Percentiles rank a stretch among this genome's conserved stretches.
Conservation (phyloP, 179 eudicot species). For the Monotropa hypopitys region DNA sequence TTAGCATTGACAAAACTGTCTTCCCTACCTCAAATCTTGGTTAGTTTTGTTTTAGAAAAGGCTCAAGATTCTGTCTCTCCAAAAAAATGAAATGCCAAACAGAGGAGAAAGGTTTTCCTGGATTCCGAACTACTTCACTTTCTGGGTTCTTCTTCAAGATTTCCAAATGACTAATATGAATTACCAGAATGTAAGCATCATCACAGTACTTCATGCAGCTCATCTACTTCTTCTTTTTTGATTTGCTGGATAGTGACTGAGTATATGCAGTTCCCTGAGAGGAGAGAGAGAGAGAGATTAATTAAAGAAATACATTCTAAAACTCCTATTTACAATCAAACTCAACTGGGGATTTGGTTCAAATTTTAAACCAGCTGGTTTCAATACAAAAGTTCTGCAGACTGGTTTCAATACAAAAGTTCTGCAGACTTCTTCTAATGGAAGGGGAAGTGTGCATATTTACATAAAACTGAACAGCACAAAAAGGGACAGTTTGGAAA, state of each 20-base stretch:
- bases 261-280: constrained; percentile 72
- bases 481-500: not conserved
- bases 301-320: not conserved
- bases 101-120: constrained; percentile 5
- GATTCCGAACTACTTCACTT: constrained; percentile 2
- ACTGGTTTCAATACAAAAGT: too few species aligned
- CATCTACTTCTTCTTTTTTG: constrained; percentile 63
- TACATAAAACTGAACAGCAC: not conserved
- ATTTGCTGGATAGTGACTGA: constrained; percentile 55
- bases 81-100: constrained; percentile 9
- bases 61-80: not conserved
- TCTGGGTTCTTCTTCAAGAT: not conserved
- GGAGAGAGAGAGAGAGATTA: not conserved
- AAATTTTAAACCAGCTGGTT: not conserved
- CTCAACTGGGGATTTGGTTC: not conserved
- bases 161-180: constrained; percentile 15
- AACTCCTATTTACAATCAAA: not conserved
- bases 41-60: constrained; percentile 7
- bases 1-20: constrained; percentile 8
- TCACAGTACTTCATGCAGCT: constrained; percentile 17
- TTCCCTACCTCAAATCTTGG: constrained; percentile 4
- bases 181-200: constrained; percentile 23
- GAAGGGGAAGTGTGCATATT: not conserved
- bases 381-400: not conserved
- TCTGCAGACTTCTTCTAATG: not conserved